These are phyloP conservation scores for Herpetospermum pedunculosum DNA, from an alignment of 306 rosid genomes.

Conservation along the genomic window DNA sequence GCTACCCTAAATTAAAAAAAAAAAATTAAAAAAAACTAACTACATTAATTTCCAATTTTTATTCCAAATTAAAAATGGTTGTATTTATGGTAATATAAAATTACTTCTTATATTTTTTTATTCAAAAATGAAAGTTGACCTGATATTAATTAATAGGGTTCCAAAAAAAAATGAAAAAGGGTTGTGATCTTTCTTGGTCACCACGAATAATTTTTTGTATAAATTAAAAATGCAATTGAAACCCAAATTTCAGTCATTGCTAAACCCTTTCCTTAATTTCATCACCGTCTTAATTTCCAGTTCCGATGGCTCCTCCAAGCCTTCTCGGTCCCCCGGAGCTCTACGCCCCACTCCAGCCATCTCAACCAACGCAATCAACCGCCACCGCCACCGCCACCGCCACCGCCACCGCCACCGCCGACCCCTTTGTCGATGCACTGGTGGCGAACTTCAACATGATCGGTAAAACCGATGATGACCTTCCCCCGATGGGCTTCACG, in stretches of 20 bases:
- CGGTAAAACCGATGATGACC: background rate
- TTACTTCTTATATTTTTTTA: no score
- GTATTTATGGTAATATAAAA: no score
- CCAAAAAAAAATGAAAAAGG: no score
- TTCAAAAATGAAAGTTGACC: background rate
- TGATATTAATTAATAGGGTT: background rate
- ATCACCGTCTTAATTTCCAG: background rate
- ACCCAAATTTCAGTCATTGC: background rate
- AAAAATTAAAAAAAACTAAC: no score
- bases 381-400: slow-evolving; percentile 9
- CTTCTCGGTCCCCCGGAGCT: slow-evolving; percentile 58
- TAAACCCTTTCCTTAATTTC: background rate
- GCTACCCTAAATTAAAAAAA: no score
- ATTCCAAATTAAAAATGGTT: no score
- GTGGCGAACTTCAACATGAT: slow-evolving; percentile 22
- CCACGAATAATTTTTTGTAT: background rate
- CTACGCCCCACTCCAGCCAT: background rate
- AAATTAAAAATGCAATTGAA: background rate
- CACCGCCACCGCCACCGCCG: background rate
- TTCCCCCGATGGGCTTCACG: slow-evolving; percentile 19
- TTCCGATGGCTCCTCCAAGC: slow-evolving; percentile 30
- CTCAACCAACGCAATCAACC: background rate
- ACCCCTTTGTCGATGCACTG: slow-evolving; percentile 31
- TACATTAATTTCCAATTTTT: no score
- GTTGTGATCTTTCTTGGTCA: background rate